phyloP scores from a whole-genome alignment of 192 early-diverging fungal genomes.

The Mycoemilia scoparia region DNA sequence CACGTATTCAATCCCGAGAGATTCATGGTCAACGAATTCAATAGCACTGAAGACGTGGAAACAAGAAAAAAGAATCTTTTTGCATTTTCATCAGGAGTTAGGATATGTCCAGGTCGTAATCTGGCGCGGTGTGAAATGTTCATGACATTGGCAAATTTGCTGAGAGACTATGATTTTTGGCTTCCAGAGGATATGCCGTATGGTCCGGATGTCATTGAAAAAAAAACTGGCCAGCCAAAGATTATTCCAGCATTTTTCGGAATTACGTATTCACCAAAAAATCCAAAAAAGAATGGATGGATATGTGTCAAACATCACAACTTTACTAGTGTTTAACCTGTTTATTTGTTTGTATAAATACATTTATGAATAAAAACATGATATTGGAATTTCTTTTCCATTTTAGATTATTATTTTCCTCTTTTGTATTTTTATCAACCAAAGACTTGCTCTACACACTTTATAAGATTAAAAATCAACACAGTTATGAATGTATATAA shows the following conservation, averaged over 20 bases:
- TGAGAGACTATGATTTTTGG: slow-evolving; percentile 13
- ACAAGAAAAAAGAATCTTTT: slow-evolving; percentile 4
- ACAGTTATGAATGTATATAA: too few species aligned
- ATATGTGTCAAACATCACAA: too few species aligned
- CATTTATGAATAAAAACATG: too few species aligned
- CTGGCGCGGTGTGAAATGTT: slow-evolving; percentile 20
- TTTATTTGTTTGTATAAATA: too few species aligned
- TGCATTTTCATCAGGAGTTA: slow-evolving; percentile 15
- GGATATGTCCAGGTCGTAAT: slow-evolving; percentile 21
- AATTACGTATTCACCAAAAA: slow-evolving; percentile 8
- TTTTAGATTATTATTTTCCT: too few species aligned
- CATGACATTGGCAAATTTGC: slow-evolving; percentile 17
- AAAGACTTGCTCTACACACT: too few species aligned
- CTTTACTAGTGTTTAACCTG: too few species aligned
- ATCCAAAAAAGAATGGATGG: slow-evolving; percentile 10
- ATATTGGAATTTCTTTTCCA: too few species aligned
- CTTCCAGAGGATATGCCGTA: slow-evolving; percentile 7
- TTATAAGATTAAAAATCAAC: too few species aligned
- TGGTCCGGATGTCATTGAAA: slow-evolving; percentile 4
- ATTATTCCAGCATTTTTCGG: slow-evolving; percentile 4
- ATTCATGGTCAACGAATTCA: slow-evolving; percentile 7
- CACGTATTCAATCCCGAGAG: slow-evolving; percentile 12
- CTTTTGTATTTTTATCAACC: too few species aligned
- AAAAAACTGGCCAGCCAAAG: slow-evolving; percentile 7
- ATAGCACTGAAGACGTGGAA: slow-evolving; percentile 3